Conservation (phyloP, 768 basidiomycete genomes). For the Phlebiopsis gigantea region DNA sequence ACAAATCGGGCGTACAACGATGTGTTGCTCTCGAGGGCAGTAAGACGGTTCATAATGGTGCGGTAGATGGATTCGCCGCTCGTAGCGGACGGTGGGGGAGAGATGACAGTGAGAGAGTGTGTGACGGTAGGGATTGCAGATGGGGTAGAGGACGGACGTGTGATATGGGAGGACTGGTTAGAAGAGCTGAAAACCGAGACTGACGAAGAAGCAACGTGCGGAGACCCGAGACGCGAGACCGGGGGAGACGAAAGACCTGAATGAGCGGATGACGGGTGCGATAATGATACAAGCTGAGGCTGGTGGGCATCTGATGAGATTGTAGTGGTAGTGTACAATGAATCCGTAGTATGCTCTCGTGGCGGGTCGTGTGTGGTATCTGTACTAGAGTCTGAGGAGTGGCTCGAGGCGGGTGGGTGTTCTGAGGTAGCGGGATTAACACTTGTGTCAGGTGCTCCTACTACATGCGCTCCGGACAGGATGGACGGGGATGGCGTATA, state of each 20-base stretch:
- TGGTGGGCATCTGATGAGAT: slow-evolving; percentile 9
- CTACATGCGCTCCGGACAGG: neutral
- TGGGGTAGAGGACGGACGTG: neutral
- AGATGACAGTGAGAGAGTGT: slow-evolving; percentile 14
- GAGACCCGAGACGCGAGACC: neutral
- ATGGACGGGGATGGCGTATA: neutral
- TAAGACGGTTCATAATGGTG: slow-evolving; percentile 91
- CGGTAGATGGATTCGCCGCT: slow-evolving; percentile 93
- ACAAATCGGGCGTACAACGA: slow-evolving; percentile 82
- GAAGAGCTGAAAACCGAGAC: slow-evolving; percentile 8
- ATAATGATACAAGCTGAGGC: slow-evolving; percentile 15
- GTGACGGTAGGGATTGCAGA: neutral
- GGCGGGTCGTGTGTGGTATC: slow-evolving; percentile 11
- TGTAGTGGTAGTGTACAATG: slow-evolving; percentile 17
- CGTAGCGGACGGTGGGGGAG: slow-evolving; percentile 19
- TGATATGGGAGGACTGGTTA: slow-evolving; percentile 5
- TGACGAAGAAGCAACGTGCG: too few relatives aligned
- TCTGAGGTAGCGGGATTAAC: neutral
- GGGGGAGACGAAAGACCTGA: neutral
- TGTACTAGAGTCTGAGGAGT: neutral
- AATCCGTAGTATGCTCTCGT: slow-evolving; percentile 15
- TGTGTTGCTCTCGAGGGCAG: slow-evolving; percentile 80
- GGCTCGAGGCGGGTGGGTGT: neutral
- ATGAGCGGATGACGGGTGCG: neutral
- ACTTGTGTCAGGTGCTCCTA: neutral